These are phyloP conservation scores for Botrytis galanthina DNA, from an alignment of 2,329 filamentous ascomycete species.

Conservation along the genomic window DNA sequence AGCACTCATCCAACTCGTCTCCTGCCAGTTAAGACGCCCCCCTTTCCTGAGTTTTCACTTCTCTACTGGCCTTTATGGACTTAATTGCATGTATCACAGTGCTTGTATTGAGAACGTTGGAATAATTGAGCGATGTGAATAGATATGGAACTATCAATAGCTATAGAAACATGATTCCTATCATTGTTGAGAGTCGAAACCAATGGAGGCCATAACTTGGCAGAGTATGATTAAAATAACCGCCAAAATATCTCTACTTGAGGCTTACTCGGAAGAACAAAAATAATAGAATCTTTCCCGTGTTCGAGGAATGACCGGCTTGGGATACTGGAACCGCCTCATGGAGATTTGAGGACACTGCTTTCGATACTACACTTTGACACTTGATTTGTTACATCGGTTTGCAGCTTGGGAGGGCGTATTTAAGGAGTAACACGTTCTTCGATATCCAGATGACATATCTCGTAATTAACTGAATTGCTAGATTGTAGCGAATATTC, in stretches of 20 bases:
- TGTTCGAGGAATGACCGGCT: neutral
- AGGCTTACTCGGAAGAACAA: neutral
- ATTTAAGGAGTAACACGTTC: neutral
- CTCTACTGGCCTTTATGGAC: too few species aligned
- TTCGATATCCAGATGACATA: neutral
- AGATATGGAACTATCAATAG: neutral
- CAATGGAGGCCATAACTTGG: neutral
- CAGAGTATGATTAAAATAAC: neutral
- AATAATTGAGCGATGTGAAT: too few species aligned
- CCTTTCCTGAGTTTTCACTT: too few species aligned
- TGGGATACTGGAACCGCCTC: neutral
- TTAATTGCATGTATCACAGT: too few species aligned
- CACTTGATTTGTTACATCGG: neutral
- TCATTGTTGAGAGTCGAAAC: neutral
- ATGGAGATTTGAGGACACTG: neutral
- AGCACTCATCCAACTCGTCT: too few species aligned
- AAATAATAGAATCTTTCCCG: neutral
- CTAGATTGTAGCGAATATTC: neutral
- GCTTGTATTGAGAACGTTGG: too few species aligned
- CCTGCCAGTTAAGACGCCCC: too few species aligned
- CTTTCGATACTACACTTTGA: neutral
- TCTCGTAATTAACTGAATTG: neutral
- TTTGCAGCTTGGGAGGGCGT: neutral
- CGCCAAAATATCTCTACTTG: neutral
- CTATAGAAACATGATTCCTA: neutral